Conservation (phyloP, 352 stramenopile genomes). For the Pythium dissimile region DNA sequence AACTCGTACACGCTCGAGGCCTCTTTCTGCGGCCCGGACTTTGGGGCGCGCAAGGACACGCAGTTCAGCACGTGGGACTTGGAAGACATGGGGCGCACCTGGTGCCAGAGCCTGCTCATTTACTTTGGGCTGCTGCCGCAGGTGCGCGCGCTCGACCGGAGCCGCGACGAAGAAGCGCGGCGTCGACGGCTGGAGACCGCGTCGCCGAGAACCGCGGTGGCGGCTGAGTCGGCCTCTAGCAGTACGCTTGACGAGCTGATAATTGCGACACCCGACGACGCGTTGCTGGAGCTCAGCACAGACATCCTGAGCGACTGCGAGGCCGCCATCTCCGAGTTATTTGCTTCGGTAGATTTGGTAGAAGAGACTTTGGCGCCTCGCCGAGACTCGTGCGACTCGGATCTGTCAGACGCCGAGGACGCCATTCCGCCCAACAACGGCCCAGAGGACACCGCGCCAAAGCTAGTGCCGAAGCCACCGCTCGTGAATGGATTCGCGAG, state of each 20-base stretch:
- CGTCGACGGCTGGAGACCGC: conserved; percentile 5
- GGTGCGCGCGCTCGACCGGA: conserved; percentile 37
- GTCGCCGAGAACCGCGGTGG: too few species aligned
- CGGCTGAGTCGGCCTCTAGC: neutral
- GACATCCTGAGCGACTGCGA: conserved; percentile 61
- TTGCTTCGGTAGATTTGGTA: conserved; percentile 23
- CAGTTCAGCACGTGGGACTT: conserved; percentile 76
- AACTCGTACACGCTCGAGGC: conserved; percentile 90
- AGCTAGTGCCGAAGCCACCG: neutral
- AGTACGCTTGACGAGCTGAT: conserved; percentile 1
- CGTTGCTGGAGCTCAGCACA: conserved; percentile 19
- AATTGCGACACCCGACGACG: conserved; percentile 7
- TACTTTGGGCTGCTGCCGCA: conserved; percentile 62
- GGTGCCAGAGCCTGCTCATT: conserved; percentile 72
- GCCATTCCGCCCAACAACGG: conserved; percentile 44
- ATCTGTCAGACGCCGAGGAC: conserved; percentile 63
- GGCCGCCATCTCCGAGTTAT: conserved; percentile 54
- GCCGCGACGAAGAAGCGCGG: conserved; percentile 2
- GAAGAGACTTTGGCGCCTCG: conserved; percentile 15
- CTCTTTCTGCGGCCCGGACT: conserved; percentile 86
- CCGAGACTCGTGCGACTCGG: conserved; percentile 44
- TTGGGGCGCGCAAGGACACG: conserved; percentile 59
- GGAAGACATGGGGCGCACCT: conserved; percentile 67
- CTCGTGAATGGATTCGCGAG: conserved; percentile 30
- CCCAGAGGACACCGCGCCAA: neutral